Evolutionary conservation across 805 yeast genomes (phyloP).

Genomic region (Zygosaccharomyces siamensis): DNA sequence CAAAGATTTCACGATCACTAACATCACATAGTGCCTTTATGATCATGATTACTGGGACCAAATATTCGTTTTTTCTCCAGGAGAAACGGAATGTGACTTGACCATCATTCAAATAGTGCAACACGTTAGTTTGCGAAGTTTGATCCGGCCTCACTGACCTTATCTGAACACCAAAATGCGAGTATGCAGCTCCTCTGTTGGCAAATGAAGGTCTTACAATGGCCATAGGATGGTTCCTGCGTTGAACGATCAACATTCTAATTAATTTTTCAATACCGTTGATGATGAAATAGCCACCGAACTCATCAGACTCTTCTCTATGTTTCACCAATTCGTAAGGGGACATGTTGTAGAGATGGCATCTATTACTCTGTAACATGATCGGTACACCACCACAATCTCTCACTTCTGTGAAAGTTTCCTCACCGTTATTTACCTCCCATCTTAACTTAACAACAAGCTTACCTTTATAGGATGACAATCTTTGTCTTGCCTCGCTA

Average conservation of each 20-base stretch:
- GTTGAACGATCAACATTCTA: conserved; percentile 96
- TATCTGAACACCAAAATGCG: conserved; percentile 88
- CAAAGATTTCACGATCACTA: conserved; percentile 91
- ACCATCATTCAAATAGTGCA: conserved; percentile 93
- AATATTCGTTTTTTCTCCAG: conserved; percentile 93
- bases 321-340: conserved; percentile 74
- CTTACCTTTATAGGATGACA: conserved; percentile 75
- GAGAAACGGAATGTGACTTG: conserved; percentile 94
- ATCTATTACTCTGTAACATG: conserved; percentile 86
- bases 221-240: conserved; percentile 98
- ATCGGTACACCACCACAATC: conserved; percentile 90
- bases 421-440: conserved; percentile 86
- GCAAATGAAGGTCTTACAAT: conserved; percentile 90
- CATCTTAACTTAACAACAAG: conserved; percentile 74
- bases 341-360: conserved; percentile 79
- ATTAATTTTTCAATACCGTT: conserved; percentile 95
- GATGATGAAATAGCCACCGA: conserved; percentile 94
- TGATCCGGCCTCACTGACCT: conserved; percentile 95
- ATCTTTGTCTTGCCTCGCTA: conserved; percentile 84
- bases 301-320: conserved; percentile 90
- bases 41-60: conserved; percentile 90
- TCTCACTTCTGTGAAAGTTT: conserved; percentile 64
- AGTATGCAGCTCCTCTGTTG: conserved; percentile 87
- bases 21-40: conserved; percentile 86
- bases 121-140: conserved; percentile 95